phyloP scores from a whole-genome alignment of 2,329 filamentous ascomycete genomes.

The Colletotrichum liaoningense region DNA sequence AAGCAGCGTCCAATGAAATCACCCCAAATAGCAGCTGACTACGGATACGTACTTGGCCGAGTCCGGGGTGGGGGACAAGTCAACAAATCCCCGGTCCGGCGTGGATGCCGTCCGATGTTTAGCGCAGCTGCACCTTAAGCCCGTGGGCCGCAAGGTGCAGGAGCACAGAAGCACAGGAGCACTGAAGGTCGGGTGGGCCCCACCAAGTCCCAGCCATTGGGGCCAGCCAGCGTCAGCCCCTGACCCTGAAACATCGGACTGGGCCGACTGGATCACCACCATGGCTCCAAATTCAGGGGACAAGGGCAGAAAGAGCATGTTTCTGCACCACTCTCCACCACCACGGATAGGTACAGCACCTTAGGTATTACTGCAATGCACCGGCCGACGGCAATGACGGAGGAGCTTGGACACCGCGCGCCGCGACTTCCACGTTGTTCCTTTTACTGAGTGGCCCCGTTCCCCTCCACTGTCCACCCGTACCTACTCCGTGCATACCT shows the following conservation, averaged over 20 bases:
- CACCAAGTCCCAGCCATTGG: not conserved
- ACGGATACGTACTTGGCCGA: not conserved
- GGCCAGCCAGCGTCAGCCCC: conserved; percentile 10
- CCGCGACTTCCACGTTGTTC: conserved; percentile 12
- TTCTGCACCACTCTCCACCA: conserved; percentile 10
- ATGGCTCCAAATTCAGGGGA: conserved; percentile 7
- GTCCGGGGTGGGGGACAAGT: conserved; percentile 14
- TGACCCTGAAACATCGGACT: conserved; percentile 37
- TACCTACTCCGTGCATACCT: not conserved
- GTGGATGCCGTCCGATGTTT: conserved; percentile 28
- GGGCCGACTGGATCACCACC: conserved; percentile 16
- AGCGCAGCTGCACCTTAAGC: not conserved
- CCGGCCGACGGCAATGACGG: conserved; percentile 1
- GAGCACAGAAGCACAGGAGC: not conserved
- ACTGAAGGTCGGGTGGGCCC: not conserved
- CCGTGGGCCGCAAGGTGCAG: not conserved
- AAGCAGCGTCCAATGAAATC: not conserved
- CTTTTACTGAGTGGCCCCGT: not conserved
- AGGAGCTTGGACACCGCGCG: conserved; percentile 26
- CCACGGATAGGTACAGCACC: too few relatives aligned
- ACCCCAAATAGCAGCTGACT: conserved; percentile 7
- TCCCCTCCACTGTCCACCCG: not conserved
- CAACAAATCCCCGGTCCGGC: conserved; percentile 20
- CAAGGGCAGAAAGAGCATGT: conserved; percentile 23
- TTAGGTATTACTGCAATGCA: not conserved